These are phyloP conservation scores for Globomyces sp. DNA, from an alignment of 371 early-diverging fungal genomes.

Conservation along the genomic window DNA sequence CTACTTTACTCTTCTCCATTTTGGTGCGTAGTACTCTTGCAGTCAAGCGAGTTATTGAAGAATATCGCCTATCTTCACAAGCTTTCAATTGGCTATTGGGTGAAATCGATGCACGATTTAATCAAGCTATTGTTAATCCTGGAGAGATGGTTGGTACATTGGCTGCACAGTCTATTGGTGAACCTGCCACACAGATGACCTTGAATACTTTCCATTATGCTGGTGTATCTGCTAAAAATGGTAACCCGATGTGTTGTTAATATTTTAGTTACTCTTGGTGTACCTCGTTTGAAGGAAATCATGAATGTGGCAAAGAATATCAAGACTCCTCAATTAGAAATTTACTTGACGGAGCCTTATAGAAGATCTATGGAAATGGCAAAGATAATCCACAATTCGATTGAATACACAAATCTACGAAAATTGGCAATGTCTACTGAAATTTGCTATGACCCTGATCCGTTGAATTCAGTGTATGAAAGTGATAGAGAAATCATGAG, in stretches of 20 bases:
- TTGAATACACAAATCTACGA: conserved; percentile 92
- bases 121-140: conserved; percentile 87
- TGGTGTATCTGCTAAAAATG: conserved; percentile 95
- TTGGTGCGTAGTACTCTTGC: conserved; percentile 82
- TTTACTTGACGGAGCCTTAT: conserved; percentile 80
- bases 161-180: conserved; percentile 99
- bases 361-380: conserved; percentile 78
- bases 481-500: conserved; percentile 94
- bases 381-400: conserved; percentile 84
- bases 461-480: conserved; percentile 77
- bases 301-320: conserved; percentile 98
- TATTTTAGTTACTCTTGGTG: conserved; percentile 88
- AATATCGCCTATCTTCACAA: conserved; percentile 79
- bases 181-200: conserved; percentile 99
- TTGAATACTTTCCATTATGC: conserved; percentile 99
- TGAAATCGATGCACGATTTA: conserved; percentile 89
- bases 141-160: conserved; percentile 99
- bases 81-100: conserved; percentile 96
- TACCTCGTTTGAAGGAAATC: conserved; percentile 99
- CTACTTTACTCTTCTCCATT: conserved; percentile 87
- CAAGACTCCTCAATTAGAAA: conserved; percentile 93
- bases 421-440: conserved; percentile 83
- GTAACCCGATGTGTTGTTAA: too few relatives aligned
- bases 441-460: conserved; percentile 98
- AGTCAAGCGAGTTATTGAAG: conserved; percentile 83